These are phyloP conservation scores for Nemania sp. DNA, from an alignment of 2,329 filamentous ascomycete genomes.

Conservation along the genomic window DNA sequence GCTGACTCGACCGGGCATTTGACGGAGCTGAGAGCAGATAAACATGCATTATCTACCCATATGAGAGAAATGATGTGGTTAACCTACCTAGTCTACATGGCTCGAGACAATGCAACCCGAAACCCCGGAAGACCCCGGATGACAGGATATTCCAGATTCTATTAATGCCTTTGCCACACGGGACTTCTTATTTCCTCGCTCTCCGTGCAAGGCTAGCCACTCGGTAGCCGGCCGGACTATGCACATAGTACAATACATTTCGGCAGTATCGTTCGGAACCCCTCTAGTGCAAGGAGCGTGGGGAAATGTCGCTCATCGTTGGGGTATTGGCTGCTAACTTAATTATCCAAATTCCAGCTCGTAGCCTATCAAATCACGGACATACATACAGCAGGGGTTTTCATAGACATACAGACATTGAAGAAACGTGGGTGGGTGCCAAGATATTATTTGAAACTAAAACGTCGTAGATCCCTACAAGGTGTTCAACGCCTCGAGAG, in stretches of 20 bases:
- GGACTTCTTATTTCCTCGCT: constrained; percentile 17
- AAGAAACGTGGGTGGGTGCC: neutral
- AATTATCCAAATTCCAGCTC: constrained; percentile 2
- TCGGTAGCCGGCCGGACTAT: constrained; percentile 15
- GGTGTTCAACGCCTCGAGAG: too few relatives aligned
- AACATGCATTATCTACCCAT: too few relatives aligned
- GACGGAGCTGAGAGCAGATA: neutral
- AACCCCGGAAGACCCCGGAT: neutral
- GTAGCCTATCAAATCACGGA: constrained; percentile 25
- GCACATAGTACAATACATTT: constrained; percentile 1
- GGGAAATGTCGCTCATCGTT: neutral
- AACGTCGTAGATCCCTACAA: constrained; percentile 7
- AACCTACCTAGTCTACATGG: constrained; percentile 1
- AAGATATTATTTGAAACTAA: neutral
- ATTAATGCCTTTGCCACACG: constrained; percentile 6
- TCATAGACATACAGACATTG: neutral
- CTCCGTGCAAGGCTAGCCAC: constrained; percentile 6
- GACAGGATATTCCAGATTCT: neutral
- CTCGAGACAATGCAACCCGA: neutral
- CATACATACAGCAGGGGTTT: neutral
- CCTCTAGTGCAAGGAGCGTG: neutral
- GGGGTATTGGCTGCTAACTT: neutral
- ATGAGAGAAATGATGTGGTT: too few relatives aligned
- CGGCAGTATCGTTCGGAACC: neutral
- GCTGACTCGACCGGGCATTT: neutral